These are phyloP conservation scores for Coniochaeta sp. DNA, from an alignment of 2,329 filamentous ascomycete species.

Conservation along the genomic window DNA sequence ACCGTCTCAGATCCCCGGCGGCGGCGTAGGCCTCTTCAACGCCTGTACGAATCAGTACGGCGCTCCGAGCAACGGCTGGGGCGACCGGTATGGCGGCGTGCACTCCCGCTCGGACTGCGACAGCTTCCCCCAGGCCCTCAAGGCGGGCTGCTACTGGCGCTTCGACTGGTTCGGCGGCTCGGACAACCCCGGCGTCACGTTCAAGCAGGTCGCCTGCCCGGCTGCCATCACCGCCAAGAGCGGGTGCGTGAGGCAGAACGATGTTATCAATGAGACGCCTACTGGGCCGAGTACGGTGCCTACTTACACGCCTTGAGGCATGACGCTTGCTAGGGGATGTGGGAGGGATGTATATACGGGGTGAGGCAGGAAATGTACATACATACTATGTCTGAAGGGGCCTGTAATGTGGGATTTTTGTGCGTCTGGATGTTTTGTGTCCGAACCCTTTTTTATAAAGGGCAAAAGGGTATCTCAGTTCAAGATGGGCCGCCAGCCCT, in stretches of 20 bases:
- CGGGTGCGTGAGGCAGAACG: constrained; percentile 23
- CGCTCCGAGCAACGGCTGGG: constrained; percentile 42
- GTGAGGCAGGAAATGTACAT: neutral
- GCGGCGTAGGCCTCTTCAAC: constrained; percentile 46
- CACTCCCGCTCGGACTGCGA: constrained; percentile 42
- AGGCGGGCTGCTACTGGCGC: constrained; percentile 54
- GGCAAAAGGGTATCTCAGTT: constrained; percentile 24
- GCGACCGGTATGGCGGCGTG: constrained; percentile 52
- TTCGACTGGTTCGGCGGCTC: constrained; percentile 57
- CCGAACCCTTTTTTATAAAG: too few species aligned
- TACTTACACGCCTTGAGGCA: constrained; percentile 17
- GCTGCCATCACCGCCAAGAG: constrained; percentile 22
- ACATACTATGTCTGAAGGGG: neutral
- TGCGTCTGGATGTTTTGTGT: too few species aligned
- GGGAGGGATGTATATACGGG: neutral
- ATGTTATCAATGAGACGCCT: constrained; percentile 26
- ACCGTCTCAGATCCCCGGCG: constrained; percentile 34
- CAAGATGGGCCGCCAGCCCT: constrained; percentile 49
- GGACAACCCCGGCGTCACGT: constrained; percentile 49
- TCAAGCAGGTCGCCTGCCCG: constrained; percentile 40
- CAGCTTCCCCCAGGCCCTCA: constrained; percentile 43
- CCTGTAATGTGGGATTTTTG: too few species aligned
- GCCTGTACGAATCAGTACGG: constrained; percentile 37
- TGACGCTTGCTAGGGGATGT: neutral
- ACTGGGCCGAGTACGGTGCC: constrained; percentile 17